Evolutionary conservation across 176 grass and related monocot genomes (phyloP), one percentile per base, ranked within the genome.

Genomic region (Musa schizocarpa): DNA sequence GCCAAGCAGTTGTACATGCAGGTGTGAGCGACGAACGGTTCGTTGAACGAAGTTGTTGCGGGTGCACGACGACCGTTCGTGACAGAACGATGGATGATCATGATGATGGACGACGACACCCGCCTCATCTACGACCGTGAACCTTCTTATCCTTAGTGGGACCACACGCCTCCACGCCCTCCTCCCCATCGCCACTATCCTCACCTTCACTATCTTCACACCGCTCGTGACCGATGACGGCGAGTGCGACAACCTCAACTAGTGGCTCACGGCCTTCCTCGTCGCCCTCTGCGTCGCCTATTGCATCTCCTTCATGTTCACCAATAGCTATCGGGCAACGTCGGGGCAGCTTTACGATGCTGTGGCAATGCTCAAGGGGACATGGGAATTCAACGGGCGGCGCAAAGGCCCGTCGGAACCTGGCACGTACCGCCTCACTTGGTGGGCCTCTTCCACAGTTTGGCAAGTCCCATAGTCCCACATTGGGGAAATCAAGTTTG

Each of bases 401-500:
- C 68, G 24, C 23, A 75, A 78, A 53, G 64, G 24, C 68, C 73
- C 75, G 51, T 72, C 74, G 80, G 81, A 86, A 34, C 75, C 75
- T 11, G 81, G 76, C 54, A 50, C 11, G 21, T 91, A 89, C 54
- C 85, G 50, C 86, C 77, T 96, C 69, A 85, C 83, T 59, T 87
- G 86, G 86, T 83, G 82, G 92, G 91, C 80, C 52, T 85, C n/a
- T 88, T 96, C 84, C n/a, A n/a, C n/a, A n/a, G n/a, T n/a, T n/a
- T n/a, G n/a, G n/a, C n/a, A n/a, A n/a, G n/a, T n/a, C n/a, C n/a
- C n/a, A n/a, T n/a, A n/a, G n/a, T n/a, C n/a, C n/a, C n/a, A n/a
- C n/a, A n/a, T n/a, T n/a, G n/a, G n/a, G n/a, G n/a, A n/a, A n/a
- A n/a, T n/a, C n/a, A n/a, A n/a, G n/a, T n/a, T n/a, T n/a, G n/a